Conservation (phyloP, 257 asterid genomes). For the Orobanche coerulescens region DNA sequence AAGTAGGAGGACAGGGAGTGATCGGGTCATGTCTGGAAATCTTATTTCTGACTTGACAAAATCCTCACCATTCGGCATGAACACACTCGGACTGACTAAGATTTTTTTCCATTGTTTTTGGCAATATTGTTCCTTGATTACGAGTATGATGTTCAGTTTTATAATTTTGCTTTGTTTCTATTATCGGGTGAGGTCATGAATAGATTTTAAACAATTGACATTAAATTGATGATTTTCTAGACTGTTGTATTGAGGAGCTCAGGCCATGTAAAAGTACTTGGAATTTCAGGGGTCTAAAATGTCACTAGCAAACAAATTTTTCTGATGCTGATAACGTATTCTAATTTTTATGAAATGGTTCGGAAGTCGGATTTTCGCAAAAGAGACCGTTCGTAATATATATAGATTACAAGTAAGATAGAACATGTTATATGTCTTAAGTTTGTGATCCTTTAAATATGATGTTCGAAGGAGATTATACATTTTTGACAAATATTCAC, state of each 20-base stretch:
- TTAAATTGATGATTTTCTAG: not conserved
- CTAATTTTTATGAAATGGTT: no score
- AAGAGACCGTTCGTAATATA: no score
- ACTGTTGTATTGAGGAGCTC: not conserved
- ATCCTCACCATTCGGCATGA: not conserved
- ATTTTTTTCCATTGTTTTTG: not conserved
- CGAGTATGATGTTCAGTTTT: no score
- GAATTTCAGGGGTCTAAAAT: not conserved
- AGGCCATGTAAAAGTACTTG: not conserved
- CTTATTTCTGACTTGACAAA: not conserved
- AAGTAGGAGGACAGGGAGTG: no score
- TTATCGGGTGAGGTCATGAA: no score
- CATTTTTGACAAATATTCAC: not conserved
- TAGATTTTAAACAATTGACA: no score
- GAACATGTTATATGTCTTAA: no score
- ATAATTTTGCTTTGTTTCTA: no score
- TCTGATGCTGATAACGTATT: not conserved
- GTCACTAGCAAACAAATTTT: not conserved
- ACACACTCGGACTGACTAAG: not conserved
- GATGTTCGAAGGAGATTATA: not conserved
- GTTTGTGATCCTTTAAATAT: no score
- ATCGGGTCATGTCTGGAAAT: not conserved
- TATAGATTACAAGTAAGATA: no score
- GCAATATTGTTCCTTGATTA: slow-evolving; percentile 1
- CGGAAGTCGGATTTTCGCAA: not conserved